Percentiles rank a stretch among this genome's conserved stretches.
phyloP scores from a whole-genome alignment of 2,329 filamentous ascomycete genomes.

The Cladophialophora exuberans region DNA sequence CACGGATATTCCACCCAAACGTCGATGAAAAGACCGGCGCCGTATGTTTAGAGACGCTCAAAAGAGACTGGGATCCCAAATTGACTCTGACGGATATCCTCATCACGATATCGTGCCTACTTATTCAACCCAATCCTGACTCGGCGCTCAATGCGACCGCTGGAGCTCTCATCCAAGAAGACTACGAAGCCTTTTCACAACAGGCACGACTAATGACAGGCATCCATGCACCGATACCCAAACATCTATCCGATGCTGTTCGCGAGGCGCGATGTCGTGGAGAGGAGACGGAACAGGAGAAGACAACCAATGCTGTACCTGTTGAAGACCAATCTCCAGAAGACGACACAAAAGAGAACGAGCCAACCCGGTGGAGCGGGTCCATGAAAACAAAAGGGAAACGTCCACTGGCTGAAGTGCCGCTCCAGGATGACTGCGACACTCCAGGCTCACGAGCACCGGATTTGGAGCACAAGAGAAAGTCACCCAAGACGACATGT shows the following conservation, averaged over 20 bases:
- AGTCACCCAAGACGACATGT: slow-evolving; percentile 42
- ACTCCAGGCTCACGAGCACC: neutral
- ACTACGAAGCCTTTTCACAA: slow-evolving; percentile 60
- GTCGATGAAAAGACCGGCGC: slow-evolving; percentile 65
- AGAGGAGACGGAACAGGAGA: slow-evolving; percentile 46
- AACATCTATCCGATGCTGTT: slow-evolving; percentile 48
- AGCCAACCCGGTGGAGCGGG: slow-evolving; percentile 43
- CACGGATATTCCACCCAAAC: slow-evolving; percentile 67
- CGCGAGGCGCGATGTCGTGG: slow-evolving; percentile 58
- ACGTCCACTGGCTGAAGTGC: slow-evolving; percentile 48
- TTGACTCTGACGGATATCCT: slow-evolving; percentile 64
- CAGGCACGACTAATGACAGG: slow-evolving; percentile 65
- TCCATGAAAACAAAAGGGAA: slow-evolving; percentile 42
- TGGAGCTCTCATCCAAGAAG: slow-evolving; percentile 61
- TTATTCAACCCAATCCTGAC: slow-evolving; percentile 67
- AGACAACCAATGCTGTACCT: slow-evolving; percentile 9
- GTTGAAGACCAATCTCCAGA: slow-evolving; percentile 32
- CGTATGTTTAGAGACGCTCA: slow-evolving; percentile 67
- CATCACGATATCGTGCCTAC: slow-evolving; percentile 62
- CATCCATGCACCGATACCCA: slow-evolving; percentile 61
- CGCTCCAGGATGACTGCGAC: slow-evolving; percentile 39
- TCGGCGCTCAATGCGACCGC: slow-evolving; percentile 66
- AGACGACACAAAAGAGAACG: slow-evolving; percentile 53
- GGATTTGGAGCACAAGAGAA: slow-evolving; percentile 34
- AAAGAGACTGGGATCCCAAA: slow-evolving; percentile 63